Evolutionary conservation across 139 green algal genomes (phyloP).

Genomic region (Chlamydomonas eustigma): DNA sequence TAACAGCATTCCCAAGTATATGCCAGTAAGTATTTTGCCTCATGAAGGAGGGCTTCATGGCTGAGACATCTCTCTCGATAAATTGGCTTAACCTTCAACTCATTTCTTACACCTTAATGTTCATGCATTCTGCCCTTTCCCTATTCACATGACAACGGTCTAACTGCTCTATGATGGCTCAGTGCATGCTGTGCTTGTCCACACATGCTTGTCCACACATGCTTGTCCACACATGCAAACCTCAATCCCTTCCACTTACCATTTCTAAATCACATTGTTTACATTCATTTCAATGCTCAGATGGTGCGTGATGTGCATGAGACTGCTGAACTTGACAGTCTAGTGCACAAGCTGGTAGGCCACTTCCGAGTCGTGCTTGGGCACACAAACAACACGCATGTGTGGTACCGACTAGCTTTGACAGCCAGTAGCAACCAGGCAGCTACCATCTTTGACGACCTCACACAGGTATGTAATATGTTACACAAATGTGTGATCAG

Average conservation of each 20-base stretch:
- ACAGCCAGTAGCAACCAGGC: constrained; percentile 37
- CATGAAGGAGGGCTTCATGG: background rate
- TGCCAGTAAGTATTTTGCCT: constrained; percentile 24
- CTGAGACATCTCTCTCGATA: no score
- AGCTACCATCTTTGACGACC: constrained; percentile 54
- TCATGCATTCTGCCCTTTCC: no score
- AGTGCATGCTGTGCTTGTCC: background rate
- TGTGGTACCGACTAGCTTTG: constrained; percentile 50
- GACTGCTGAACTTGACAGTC: constrained; percentile 21
- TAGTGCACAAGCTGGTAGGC: constrained; percentile 37
- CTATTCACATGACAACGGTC: background rate
- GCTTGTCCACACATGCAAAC: no score
- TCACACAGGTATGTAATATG: constrained; percentile 29
- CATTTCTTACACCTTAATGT: no score
- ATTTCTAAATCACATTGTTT: background rate
- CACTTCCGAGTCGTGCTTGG: constrained; percentile 37
- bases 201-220: no score
- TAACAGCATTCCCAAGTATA: constrained; percentile 42
- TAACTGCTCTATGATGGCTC: background rate
- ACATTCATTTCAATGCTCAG: background rate
- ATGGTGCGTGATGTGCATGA: constrained; percentile 25
- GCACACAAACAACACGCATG: constrained; percentile 38
- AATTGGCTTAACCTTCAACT: no score
- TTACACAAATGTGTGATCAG: no score
- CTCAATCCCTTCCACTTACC: background rate